Evolutionary conservation across 345 rosid species (phyloP).

Genomic region (Camelina neglecta): DNA sequence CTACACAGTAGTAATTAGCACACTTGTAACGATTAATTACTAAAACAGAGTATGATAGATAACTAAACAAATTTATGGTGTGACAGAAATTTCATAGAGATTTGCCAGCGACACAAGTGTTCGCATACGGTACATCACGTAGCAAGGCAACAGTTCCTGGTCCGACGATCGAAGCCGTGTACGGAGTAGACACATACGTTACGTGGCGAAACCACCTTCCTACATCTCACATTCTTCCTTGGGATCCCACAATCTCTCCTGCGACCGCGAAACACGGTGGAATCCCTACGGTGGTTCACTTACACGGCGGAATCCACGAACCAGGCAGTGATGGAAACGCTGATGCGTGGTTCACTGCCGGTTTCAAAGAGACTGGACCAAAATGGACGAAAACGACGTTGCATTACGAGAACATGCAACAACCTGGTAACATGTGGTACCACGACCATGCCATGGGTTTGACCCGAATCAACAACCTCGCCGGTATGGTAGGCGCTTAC

Average conservation of each 20-base stretch:
- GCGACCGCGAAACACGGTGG: conserved; percentile 62
- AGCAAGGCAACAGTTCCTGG: conserved; percentile 77
- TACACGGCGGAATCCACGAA: conserved; percentile 82
- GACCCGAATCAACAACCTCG: conserved; percentile 83
- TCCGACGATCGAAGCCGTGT: conserved; percentile 87
- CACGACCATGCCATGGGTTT: conserved; percentile 97
- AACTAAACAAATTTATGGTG: too few species aligned
- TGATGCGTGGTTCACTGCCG: conserved; percentile 75
- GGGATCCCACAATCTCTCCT: conserved; percentile 87
- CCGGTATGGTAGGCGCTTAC: conserved; percentile 85
- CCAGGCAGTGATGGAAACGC: conserved; percentile 83
- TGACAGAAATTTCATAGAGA: conserved; percentile 87
- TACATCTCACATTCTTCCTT: conserved; percentile 77
- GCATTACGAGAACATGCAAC: conserved; percentile 73
- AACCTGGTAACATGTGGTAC: conserved; percentile 94
- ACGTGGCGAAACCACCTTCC: conserved; percentile 93
- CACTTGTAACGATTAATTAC: neutral
- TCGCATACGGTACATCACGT: conserved; percentile 74
- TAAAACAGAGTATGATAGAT: neutral
- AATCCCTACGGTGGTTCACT: conserved; percentile 93
- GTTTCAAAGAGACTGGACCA: conserved; percentile 65
- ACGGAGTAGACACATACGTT: conserved; percentile 64
- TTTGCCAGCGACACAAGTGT: conserved; percentile 81
- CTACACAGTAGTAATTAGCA: neutral
- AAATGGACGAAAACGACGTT: conserved; percentile 65